Percentiles rank a stretch among this genome's conserved stretches.
phyloP scores from a whole-genome alignment of 306 rosid species.

The Rosa persica region DNA sequence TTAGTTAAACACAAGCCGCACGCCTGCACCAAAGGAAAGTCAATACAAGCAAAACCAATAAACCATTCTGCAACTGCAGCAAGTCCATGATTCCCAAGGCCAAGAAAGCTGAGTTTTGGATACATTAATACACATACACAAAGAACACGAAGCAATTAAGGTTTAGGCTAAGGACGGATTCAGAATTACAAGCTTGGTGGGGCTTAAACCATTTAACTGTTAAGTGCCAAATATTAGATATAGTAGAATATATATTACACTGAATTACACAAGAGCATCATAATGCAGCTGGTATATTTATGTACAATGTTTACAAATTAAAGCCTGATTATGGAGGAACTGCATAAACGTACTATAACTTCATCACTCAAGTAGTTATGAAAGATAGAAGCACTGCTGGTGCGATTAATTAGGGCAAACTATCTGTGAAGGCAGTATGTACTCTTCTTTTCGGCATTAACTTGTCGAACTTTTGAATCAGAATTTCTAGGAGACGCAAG shows the following conservation, averaged over 20 bases:
- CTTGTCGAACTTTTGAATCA: neutral
- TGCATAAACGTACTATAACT: neutral
- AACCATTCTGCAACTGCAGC: neutral
- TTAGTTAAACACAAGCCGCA: neutral
- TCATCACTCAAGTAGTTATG: neutral
- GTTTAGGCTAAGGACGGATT: too few relatives aligned
- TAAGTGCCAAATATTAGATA: too few relatives aligned
- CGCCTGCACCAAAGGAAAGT: too few relatives aligned
- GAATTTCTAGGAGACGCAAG: neutral
- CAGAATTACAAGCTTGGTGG: too few relatives aligned
- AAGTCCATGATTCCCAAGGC: neutral
- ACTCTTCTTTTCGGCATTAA: neutral
- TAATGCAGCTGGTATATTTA: neutral
- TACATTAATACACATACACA: too few relatives aligned
- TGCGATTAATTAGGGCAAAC: neutral
- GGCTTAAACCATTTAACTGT: too few relatives aligned
- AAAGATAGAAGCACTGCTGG: neutral
- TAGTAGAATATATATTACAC: neutral
- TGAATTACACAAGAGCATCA: too few relatives aligned
- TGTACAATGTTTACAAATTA: too few relatives aligned
- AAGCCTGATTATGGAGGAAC: neutral
- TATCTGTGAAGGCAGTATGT: neutral
- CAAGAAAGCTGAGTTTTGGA: too few relatives aligned
- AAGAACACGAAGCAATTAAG: neutral
- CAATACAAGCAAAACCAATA: neutral